Base-by-base conservation (phyloP, 371 early-diverging fungal genomes). In the Dinochytrium kinnereticum region DNA sequence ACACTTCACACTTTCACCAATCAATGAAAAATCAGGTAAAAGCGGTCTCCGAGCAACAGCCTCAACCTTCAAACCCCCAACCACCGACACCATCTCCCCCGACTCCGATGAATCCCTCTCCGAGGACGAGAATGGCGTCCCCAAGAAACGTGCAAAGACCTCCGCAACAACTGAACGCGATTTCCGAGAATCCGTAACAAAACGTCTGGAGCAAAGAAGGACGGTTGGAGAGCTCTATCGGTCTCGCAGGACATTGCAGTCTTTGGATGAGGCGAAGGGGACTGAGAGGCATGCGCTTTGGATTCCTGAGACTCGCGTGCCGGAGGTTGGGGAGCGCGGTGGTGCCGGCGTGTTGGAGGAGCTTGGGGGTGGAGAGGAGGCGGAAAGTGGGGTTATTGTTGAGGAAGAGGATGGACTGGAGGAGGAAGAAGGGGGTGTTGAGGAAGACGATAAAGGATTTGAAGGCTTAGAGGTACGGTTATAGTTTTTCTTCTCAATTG, bases 401-500 rank as follows among this genome's bases (percentile, higher is more conserved):
- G 64, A 64, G 66, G 66, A 66, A 44, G 28, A 24, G 66, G 17
- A 31, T 28, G 17, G 36, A n/a, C n/a, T n/a, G 64, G 17, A 21
- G 31, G 64, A 64, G 36, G 34, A 64, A 34, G 31, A 3, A 13
- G 38, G 26, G 19, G 24, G 34, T 44, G n/a, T 26, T 53, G 55
- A 53, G 55, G 55, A 26, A n/a, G n/a, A n/a, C n/a, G n/a, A n/a
- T n/a, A n/a, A 44, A 21, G 64, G 34, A 19, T 74, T 74, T 50
- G 68, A 68, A 40, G 36, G 26, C n/a, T 17, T 74, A n/a, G 74
- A 74, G 59, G 74, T 69, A 51, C 28, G 69, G 34, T 28, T 10
- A 15, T 21, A 37, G 3, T 51, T 21, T n/a, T 33, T 10, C 19
- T 17, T 17, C 30, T 59, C 70, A n/a, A n/a, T n/a, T n/a, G n/a